phyloP scores from a whole-genome alignment of 2,329 filamentous ascomycete genomes.

The Xenoacremonium recifei region DNA sequence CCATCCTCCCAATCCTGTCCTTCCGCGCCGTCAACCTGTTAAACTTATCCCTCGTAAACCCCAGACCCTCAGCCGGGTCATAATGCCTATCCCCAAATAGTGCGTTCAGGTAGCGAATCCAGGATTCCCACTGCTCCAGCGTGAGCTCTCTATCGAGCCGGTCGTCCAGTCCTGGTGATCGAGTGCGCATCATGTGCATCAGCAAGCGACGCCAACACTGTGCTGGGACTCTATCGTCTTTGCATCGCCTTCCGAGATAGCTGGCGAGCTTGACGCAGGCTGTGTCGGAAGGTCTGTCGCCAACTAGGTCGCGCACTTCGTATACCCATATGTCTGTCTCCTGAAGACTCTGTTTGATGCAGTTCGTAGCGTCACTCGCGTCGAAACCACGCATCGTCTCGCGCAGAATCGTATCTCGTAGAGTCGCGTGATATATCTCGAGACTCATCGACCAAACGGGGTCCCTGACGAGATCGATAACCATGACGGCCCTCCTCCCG shows the following conservation, averaged over 20 bases:
- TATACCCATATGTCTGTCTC: constrained; percentile 8
- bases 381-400: constrained; percentile 5
- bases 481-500: neutral
- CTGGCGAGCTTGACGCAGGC: constrained; percentile 10
- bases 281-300: constrained; percentile 4
- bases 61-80: constrained; percentile 9
- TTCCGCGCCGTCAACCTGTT: constrained; percentile 8
- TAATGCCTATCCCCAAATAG: constrained; percentile 7
- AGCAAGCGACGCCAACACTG: constrained; percentile 12
- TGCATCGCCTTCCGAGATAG: constrained; percentile 2
- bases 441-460: constrained; percentile 4
- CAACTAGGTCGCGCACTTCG: constrained; percentile 5
- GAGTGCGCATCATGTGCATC: constrained; percentile 9
- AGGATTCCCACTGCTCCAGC: constrained; percentile 6
- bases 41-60: constrained; percentile 12
- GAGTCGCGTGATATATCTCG: constrained; percentile 4
- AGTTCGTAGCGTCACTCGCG: constrained; percentile 4
- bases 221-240: neutral
- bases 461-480: neutral
- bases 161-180: constrained; percentile 5
- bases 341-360: constrained; percentile 9
- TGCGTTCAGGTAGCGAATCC: constrained; percentile 5
- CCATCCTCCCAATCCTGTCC: constrained; percentile 8
- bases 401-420: constrained; percentile 5
- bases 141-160: constrained; percentile 4